Conservation (phyloP, 495 filamentous ascomycete genomes). For the Schizothecium vesticola region DNA sequence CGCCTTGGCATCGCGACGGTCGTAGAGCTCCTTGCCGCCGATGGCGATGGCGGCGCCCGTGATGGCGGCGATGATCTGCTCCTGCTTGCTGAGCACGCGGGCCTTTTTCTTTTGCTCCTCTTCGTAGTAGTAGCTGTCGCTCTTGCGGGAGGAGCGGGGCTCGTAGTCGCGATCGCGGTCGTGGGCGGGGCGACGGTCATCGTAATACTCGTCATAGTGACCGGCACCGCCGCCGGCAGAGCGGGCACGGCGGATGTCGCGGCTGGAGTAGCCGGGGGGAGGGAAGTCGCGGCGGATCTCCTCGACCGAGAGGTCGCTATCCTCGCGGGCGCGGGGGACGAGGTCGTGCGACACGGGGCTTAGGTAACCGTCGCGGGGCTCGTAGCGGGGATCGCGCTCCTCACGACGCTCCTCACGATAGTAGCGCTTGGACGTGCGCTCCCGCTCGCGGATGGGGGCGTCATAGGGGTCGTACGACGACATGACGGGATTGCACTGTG, state of each 20-base stretch:
- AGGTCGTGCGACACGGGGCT: slow-evolving; percentile 42
- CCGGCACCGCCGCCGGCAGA: slow-evolving; percentile 37
- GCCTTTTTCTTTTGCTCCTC: slow-evolving; percentile 44
- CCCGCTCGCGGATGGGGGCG: slow-evolving; percentile 27
- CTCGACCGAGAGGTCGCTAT: slow-evolving; percentile 60
- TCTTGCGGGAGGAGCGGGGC: slow-evolving; percentile 28
- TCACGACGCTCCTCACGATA: slow-evolving; percentile 44
- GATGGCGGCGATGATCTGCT: slow-evolving; percentile 54
- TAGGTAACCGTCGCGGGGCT: slow-evolving; percentile 46
- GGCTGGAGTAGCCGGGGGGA: slow-evolving; percentile 48
- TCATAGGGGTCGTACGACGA: slow-evolving; percentile 47
- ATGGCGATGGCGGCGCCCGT: slow-evolving; percentile 48
- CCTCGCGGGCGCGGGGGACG: slow-evolving; percentile 50
- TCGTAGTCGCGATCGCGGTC: slow-evolving; percentile 39
- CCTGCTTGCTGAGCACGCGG: slow-evolving; percentile 48
- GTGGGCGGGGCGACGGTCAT: slow-evolving; percentile 34
- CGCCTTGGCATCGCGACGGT: slow-evolving; percentile 47
- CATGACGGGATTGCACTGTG: slow-evolving; percentile 24
- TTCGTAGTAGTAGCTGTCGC: slow-evolving; percentile 33
- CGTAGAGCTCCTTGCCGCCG: slow-evolving; percentile 52
- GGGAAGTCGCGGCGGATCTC: slow-evolving; percentile 64
- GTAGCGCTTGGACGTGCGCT: slow-evolving; percentile 38
- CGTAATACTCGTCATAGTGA: slow-evolving; percentile 40
- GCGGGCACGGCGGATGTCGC: slow-evolving; percentile 48
- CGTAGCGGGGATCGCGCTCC: slow-evolving; percentile 43